Evolutionary conservation across 495 filamentous ascomycete species (phyloP).

Genomic region (Mytilinidion resinicola): DNA sequence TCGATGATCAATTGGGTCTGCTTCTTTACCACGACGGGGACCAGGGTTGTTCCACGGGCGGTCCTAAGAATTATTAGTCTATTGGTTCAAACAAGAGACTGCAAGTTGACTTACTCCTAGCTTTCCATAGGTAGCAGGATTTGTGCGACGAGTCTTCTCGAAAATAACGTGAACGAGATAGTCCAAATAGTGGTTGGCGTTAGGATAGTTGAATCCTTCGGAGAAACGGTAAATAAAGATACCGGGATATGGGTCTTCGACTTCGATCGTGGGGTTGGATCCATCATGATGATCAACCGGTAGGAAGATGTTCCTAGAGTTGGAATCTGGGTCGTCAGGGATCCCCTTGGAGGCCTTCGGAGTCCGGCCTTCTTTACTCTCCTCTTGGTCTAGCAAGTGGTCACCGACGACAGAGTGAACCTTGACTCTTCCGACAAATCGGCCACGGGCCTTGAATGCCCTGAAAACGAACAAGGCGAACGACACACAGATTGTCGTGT

Average conservation of each 20-base stretch:
- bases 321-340: constrained; percentile 24
- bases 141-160: constrained; percentile 69
- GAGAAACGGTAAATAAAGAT: constrained; percentile 98
- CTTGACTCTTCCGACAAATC: constrained; percentile 82
- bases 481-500: constrained; percentile 72
- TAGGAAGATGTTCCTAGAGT: constrained; percentile 73
- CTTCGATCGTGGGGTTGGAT: constrained; percentile 77
- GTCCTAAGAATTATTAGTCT: constrained; percentile 42
- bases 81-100: not conserved
- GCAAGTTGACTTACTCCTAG: constrained; percentile 45
- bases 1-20: constrained; percentile 46
- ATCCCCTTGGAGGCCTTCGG: not conserved
- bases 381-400: constrained; percentile 60
- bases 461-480: constrained; percentile 78
- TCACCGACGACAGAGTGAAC: constrained; percentile 88
- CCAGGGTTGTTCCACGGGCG: constrained; percentile 96
- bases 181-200: constrained; percentile 86
- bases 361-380: constrained; percentile 28
- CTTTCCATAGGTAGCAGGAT: constrained; percentile 52
- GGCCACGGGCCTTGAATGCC: constrained; percentile 73
- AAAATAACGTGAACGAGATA: constrained; percentile 69
- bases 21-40: constrained; percentile 53
- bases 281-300: constrained; percentile 83
- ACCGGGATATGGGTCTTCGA: constrained; percentile 79
- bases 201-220: constrained; percentile 95